phyloP scores from a whole-genome alignment of 169 alveolate species.

The Perkinsus marinus region DNA sequence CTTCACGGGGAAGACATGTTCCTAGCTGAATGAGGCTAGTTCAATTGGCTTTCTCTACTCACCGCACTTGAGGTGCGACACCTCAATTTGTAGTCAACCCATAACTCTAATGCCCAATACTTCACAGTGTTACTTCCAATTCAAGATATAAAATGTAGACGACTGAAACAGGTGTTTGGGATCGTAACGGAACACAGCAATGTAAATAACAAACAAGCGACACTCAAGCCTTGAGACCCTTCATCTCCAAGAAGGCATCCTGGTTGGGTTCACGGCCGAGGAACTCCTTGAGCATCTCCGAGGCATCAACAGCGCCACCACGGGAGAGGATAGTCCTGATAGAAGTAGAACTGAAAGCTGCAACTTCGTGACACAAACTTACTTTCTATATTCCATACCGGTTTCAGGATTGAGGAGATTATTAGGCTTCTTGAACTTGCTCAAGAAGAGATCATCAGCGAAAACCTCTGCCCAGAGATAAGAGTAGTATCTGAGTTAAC shows the following conservation, averaged over 20 bases:
- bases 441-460: constrained; percentile 1
- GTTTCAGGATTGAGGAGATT: background rate
- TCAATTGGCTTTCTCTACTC: no score
- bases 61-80: no score
- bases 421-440: background rate
- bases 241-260: background rate
- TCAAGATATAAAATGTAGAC: no score
- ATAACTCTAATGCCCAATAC: no score
- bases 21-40: no score
- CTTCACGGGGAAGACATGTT: no score
- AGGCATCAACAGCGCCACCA: background rate
- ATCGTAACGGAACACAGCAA: no score
- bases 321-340: background rate
- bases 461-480: constrained; percentile 8
- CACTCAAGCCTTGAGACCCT: background rate
- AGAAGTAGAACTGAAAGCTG: background rate
- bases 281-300: background rate
- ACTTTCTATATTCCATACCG: constrained; percentile 10
- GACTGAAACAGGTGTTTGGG: no score
- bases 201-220: no score
- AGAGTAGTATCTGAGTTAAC: constrained; percentile 3
- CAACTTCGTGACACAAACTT: background rate
- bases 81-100: no score
- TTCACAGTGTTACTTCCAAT: no score
- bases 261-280: background rate